Conservation (phyloP, 495 filamentous ascomycete species). For the Xylaria intraflava region DNA sequence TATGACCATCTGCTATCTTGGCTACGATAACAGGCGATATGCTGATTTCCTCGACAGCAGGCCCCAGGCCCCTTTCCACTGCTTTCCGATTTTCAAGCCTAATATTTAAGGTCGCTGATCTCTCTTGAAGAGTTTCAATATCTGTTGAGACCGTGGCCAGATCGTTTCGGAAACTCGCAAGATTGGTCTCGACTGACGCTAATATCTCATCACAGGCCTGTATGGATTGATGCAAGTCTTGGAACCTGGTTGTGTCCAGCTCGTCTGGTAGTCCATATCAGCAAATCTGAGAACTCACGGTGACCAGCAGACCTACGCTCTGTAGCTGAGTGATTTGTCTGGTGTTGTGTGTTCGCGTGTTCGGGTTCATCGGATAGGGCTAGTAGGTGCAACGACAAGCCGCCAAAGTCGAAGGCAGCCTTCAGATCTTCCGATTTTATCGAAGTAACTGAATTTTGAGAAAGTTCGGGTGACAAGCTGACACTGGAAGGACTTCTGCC, state of each 20-base stretch:
- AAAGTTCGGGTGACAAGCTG: neutral
- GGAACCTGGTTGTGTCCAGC: conserved; percentile 77
- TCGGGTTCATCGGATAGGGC: conserved; percentile 38
- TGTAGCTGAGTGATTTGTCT: conserved; percentile 62
- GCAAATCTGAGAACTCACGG: neutral
- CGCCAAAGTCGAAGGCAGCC: conserved; percentile 69
- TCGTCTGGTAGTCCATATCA: conserved; percentile 51
- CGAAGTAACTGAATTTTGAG: conserved; percentile 8
- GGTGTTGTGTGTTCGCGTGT: conserved; percentile 36
- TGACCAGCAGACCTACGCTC: conserved; percentile 54
- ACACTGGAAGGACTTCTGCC: conserved; percentile 34
- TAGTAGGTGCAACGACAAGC: conserved; percentile 68
- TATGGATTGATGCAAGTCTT: conserved; percentile 87
- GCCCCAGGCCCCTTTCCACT: conserved; percentile 82
- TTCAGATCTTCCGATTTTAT: conserved; percentile 39
- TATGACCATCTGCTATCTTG: conserved; percentile 76
- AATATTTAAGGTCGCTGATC: conserved; percentile 77
- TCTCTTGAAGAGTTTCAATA: conserved; percentile 85
- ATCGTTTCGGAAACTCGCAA: conserved; percentile 88
- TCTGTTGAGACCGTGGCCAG: conserved; percentile 86
- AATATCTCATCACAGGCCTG: conserved; percentile 87
- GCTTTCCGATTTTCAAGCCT: conserved; percentile 81
- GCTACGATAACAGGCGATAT: conserved; percentile 75
- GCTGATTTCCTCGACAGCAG: conserved; percentile 85
- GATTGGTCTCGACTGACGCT: conserved; percentile 82